phyloP scores from a whole-genome alignment of 352 stramenopile genomes.

The Phytophthora megakarya region DNA sequence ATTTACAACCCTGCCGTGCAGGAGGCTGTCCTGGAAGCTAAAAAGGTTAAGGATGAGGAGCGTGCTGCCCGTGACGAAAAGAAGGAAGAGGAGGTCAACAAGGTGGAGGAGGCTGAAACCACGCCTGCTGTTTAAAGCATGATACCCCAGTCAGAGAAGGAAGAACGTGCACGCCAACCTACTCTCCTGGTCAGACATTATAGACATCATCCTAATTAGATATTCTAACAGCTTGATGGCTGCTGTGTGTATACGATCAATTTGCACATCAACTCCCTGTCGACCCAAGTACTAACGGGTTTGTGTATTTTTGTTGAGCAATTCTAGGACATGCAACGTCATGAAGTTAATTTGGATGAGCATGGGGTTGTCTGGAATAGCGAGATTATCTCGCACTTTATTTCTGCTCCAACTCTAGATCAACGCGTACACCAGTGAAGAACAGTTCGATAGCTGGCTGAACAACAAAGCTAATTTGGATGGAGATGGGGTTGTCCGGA shows the following conservation, averaged over 20 bases:
- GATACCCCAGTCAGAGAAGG: not conserved
- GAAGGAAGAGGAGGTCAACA: constrained; percentile 20
- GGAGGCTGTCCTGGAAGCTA: constrained; percentile 48
- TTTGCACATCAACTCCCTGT: constrained; percentile 11
- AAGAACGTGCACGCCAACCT: not conserved
- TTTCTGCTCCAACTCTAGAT: constrained; percentile 20
- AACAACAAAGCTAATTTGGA: constrained; percentile 36
- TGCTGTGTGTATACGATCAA: constrained; percentile 20
- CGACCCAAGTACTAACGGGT: not conserved
- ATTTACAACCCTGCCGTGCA: constrained; percentile 62
- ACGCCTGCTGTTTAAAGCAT: constrained; percentile 20
- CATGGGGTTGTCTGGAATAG: constrained; percentile 27
- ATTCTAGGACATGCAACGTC: not conserved
- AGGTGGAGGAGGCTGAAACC: constrained; percentile 13
- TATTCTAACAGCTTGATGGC: constrained; percentile 15
- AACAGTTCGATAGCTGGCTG: too few relatives aligned
- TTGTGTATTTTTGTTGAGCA: constrained; percentile 6
- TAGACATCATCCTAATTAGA: too few relatives aligned
- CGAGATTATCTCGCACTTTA: constrained; percentile 26
- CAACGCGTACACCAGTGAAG: too few relatives aligned
- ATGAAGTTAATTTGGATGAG: constrained; percentile 26
- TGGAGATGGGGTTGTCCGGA: constrained; percentile 12
- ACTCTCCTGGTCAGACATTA: too few relatives aligned
- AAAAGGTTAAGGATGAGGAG: constrained; percentile 54
- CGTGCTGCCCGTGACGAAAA: constrained; percentile 48